A percentile compares a stretch with the other conserved stretches of the same genome.
phyloP scores from a whole-genome alignment of 1,139 yeast genomes.

The Tardiomyces blankii region DNA sequence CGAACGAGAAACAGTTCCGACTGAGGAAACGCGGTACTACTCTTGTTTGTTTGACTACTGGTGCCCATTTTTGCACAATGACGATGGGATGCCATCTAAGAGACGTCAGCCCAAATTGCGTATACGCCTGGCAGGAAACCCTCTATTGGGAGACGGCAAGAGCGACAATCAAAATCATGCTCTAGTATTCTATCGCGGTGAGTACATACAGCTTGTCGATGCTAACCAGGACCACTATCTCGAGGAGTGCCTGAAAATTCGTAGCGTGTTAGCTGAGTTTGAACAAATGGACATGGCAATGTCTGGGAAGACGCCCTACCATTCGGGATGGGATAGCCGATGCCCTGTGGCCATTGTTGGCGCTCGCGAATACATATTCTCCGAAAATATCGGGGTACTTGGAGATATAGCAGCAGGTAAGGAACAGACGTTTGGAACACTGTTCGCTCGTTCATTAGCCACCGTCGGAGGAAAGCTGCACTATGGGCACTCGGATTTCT shows the following conservation, averaged over 20 bases:
- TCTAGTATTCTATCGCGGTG: constrained; percentile 71
- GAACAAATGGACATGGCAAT: constrained; percentile 38
- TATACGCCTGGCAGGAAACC: constrained; percentile 67
- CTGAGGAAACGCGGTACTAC: background rate
- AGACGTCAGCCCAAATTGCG: background rate
- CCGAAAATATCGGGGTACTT: constrained; percentile 73
- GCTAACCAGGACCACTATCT: constrained; percentile 83
- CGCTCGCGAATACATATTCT: constrained; percentile 79
- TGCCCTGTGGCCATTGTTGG: constrained; percentile 75
- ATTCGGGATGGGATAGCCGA: no score
- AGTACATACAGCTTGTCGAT: constrained; percentile 76
- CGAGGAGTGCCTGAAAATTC: constrained; percentile 75
- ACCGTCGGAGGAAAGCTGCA: constrained; percentile 82
- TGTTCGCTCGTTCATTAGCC: constrained; percentile 77
- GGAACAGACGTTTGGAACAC: constrained; percentile 86
- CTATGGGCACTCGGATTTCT: constrained; percentile 87
- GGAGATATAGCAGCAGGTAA: constrained; percentile 94
- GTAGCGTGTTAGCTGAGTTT: constrained; percentile 69
- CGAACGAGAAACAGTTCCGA: background rate
- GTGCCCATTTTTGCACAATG: background rate
- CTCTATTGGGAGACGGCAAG: constrained; percentile 83
- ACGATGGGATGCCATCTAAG: background rate
- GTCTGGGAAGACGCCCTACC: no score
- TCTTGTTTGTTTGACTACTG: background rate
- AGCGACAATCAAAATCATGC: constrained; percentile 80